A percentile compares a stretch with the other conserved stretches of the same genome.
Conservation (phyloP, 305 asterid species). For the Coffea humblotiana region DNA sequence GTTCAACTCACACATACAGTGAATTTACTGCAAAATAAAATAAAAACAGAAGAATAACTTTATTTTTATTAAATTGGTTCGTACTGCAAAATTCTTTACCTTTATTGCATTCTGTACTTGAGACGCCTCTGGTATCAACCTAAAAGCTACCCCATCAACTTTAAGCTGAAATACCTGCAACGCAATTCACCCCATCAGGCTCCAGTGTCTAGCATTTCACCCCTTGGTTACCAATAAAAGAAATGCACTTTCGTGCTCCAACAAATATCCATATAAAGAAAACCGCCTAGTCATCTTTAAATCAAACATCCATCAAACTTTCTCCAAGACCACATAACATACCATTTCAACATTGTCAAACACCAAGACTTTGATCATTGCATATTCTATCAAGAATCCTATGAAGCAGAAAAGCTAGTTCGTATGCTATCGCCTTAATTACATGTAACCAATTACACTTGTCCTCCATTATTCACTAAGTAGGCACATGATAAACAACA, state of each 20-base stretch:
- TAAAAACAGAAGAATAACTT: neutral
- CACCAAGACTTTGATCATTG: neutral
- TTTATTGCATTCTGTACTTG: slow-evolving; percentile 77
- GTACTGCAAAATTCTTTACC: slow-evolving; percentile 40
- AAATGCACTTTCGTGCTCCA: neutral
- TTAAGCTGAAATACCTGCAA: slow-evolving; percentile 82
- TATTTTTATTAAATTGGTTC: neutral
- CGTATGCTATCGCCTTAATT: neutral
- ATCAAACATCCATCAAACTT: neutral
- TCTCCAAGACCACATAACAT: too few relatives aligned
- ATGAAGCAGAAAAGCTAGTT: neutral
- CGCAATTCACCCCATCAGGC: slow-evolving; percentile 14
- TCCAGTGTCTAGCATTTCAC: neutral
- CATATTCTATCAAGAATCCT: neutral
- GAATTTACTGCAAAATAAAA: too few relatives aligned
- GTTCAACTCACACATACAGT: neutral
- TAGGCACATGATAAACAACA: too few relatives aligned
- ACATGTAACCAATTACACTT: neutral
- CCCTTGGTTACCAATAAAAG: neutral
- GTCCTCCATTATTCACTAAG: neutral
- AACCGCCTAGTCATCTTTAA: neutral
- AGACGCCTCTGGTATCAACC: slow-evolving; percentile 86
- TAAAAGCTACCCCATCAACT: slow-evolving; percentile 85
- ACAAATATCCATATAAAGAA: neutral
- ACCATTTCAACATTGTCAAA: neutral